Evolutionary conservation across 495 filamentous ascomycete genomes (phyloP).

Genomic region (Penicillium canescens): DNA sequence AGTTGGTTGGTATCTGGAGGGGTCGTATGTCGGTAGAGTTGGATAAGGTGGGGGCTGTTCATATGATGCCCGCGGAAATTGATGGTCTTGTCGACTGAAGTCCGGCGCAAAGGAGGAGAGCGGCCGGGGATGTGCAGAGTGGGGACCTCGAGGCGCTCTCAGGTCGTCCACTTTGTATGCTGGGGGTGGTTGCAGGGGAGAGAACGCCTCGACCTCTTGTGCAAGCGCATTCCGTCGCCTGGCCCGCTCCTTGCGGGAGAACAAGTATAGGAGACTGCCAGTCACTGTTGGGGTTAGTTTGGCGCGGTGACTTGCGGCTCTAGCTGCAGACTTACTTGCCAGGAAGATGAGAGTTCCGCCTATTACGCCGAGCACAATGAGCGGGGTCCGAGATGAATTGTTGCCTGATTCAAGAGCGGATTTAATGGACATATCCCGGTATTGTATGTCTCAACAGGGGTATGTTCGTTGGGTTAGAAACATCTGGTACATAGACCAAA

Average conservation of each 20-base stretch:
- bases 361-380: constrained; percentile 16
- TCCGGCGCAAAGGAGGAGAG: constrained; percentile 32
- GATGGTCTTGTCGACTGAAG: constrained; percentile 17
- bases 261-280: constrained; percentile 18
- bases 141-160: constrained; percentile 10
- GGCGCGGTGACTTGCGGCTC: neutral
- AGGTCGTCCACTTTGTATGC: constrained; percentile 18
- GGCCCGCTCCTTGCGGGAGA: constrained; percentile 31
- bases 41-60: constrained; percentile 21
- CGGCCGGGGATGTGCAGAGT: constrained; percentile 26
- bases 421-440: neutral
- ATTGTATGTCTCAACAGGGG: neutral
- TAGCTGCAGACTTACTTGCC: constrained; percentile 20
- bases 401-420: constrained; percentile 4
- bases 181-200: constrained; percentile 14
- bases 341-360: constrained; percentile 10
- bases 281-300: constrained; percentile 20
- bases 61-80: constrained; percentile 18
- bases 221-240: constrained; percentile 16
- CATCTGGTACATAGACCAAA: neutral
- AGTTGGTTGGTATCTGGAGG: constrained; percentile 30
- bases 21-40: constrained; percentile 31
- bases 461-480: neutral
- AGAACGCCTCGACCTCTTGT: constrained; percentile 8
- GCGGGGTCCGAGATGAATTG: neutral